Conservation (phyloP, 176 grass and related monocot species). For the Musa troglodytarum region DNA sequence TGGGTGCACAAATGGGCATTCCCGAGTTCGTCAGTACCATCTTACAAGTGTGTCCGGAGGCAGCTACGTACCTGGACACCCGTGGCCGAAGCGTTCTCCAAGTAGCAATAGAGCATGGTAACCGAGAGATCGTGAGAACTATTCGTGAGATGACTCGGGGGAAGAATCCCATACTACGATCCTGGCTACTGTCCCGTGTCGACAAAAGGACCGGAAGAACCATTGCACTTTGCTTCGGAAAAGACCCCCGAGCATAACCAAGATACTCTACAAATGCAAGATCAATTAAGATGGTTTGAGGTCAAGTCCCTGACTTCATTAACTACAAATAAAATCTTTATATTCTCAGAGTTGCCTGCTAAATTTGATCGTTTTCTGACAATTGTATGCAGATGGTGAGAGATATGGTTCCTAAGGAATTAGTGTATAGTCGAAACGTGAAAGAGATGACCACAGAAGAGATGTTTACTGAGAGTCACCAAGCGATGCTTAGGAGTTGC, state of each 20-base stretch:
- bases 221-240: constrained; percentile 23
- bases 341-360: too few species aligned
- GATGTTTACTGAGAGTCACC: too few species aligned
- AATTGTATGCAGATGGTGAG: too few species aligned
- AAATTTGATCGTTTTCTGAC: too few species aligned
- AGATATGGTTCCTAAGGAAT: too few species aligned
- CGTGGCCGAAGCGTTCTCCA: constrained; percentile 22
- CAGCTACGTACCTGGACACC: constrained; percentile 3
- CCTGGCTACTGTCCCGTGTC: constrained; percentile 5
- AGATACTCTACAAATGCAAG: constrained; percentile 19
- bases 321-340: too few species aligned
- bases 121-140: constrained; percentile 9
- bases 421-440: too few species aligned
- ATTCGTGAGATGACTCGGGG: neutral
- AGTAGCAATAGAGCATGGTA: constrained; percentile 14
- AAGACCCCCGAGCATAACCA: neutral
- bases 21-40: constrained; percentile 21
- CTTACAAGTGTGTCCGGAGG: neutral
- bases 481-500: neutral
- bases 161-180: constrained; percentile 2
- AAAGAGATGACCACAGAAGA: too few species aligned
- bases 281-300: constrained; percentile 24
- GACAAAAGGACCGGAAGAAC: constrained; percentile 2
- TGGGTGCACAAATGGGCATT: constrained; percentile 18
- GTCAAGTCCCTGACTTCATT: neutral